Base-by-base conservation (phyloP, 805 yeast genomes). In the Grigorovia jiainica region DNA sequence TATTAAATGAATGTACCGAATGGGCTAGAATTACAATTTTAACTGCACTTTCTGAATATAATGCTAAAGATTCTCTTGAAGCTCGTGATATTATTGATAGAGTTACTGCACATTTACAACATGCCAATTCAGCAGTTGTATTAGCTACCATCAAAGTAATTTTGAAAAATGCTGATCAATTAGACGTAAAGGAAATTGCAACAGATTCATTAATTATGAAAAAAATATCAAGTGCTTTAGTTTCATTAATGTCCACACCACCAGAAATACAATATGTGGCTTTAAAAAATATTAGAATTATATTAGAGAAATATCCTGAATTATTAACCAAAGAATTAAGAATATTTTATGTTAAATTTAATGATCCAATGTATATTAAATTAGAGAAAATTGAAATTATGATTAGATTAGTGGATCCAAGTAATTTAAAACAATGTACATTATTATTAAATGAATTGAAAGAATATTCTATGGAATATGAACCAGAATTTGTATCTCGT, bases 191-290 rank as follows among this genome's bases (percentile, higher is more conserved):
- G 39, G 53, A 61, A 17, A 60, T 64, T 18, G 36, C 25, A 24
- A 27, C 43, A 3, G 39, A 42, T 19, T 36, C 40, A 16, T 33
- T 45, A 3, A 67, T 81, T 5, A 65, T 83, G 64, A 79, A 77
- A 49, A 86, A 90, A 55, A 65, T 89, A 47, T 70, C 87, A 23
- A 82, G 95, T 9, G 96, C 95, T 1, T 66, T 89, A 54, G 95
- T 89, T 8, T 86, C 97, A 0, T 65, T 90, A 47, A 79, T 89
- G 46, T 81, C 90, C 7, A 79, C 87, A 7, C 84, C 95, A 9
- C 95, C 96, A 1, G 98, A 92, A 62, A 85, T 94, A 38, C 97
- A 92, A 64, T 90, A 82, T 54, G 95, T 90, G 36, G 92, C 95
- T 1, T 69, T 90, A 54, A 82, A 87, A 59, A 92, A 92, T 62